Evolutionary conservation across 2,329 filamentous ascomycete species (phyloP).

Genomic region (Fusarium robinianum): DNA sequence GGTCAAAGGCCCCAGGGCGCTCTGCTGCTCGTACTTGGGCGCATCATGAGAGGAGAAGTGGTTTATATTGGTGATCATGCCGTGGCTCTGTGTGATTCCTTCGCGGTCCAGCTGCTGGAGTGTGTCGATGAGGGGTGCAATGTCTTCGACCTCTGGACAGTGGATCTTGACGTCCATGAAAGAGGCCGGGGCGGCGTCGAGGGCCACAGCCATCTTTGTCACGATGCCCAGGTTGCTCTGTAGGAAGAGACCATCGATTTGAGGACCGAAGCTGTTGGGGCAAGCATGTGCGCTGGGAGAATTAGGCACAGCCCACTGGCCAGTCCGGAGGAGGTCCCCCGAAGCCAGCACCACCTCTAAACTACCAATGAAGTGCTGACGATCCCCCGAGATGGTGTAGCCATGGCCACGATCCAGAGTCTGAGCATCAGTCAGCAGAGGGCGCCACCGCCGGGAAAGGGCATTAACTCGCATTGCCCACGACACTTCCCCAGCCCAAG

Average conservation of each 20-base stretch:
- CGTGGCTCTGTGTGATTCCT: slow-evolving; percentile 1
- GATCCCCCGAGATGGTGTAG: slow-evolving; percentile 4
- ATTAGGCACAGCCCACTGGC: slow-evolving; percentile 6
- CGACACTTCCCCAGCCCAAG: slow-evolving; percentile 11
- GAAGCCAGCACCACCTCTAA: slow-evolving; percentile 8
- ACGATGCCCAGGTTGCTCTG: slow-evolving; percentile 14
- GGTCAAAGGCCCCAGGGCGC: background rate
- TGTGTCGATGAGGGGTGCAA: slow-evolving; percentile 4
- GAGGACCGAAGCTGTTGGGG: slow-evolving; percentile 4
- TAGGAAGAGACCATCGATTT: slow-evolving; percentile 10
- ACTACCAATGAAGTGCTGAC: slow-evolving; percentile 7
- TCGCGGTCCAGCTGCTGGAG: background rate
- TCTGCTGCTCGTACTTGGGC: slow-evolving; percentile 4
- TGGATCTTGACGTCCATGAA: slow-evolving; percentile 3
- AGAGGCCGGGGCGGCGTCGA: background rate
- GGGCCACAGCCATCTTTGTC: slow-evolving; percentile 4
- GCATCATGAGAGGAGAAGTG: slow-evolving; percentile 8
- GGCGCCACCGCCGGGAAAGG: background rate
- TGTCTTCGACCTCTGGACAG: slow-evolving; percentile 3
- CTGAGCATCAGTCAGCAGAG: slow-evolving; percentile 2
- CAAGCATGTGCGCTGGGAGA: slow-evolving; percentile 8
- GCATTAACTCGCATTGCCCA: slow-evolving; percentile 6
- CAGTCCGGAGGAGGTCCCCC: slow-evolving; percentile 10
- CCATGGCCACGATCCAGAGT: slow-evolving; percentile 12
- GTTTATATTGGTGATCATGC: slow-evolving; percentile 6